phyloP scores from a whole-genome alignment of 73 alveolate species.

The Tetrahymena borealis region DNA sequence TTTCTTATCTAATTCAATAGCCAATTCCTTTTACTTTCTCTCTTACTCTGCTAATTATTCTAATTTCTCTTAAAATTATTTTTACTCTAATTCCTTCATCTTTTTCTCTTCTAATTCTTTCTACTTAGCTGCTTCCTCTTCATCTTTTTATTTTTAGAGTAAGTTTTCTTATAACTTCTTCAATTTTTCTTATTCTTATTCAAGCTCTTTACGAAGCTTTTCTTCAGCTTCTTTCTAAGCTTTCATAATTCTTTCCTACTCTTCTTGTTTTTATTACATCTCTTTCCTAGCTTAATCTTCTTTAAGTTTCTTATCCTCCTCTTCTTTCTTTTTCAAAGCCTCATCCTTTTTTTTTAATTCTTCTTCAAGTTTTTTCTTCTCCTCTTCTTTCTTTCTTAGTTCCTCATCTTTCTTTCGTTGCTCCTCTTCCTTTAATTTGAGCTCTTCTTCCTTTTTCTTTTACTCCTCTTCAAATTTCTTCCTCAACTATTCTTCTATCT shows the following conservation, averaged over 20 bases:
- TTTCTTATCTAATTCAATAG: not conserved
- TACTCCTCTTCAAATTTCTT: slow-evolving; percentile 1
- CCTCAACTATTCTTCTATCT: not conserved
- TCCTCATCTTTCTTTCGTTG: slow-evolving; percentile 27
- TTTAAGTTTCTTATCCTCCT: slow-evolving; percentile 9
- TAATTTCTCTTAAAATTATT: not conserved
- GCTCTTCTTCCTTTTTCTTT: slow-evolving; percentile 13
- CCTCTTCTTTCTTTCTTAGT: slow-evolving; percentile 14
- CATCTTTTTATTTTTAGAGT: not conserved
- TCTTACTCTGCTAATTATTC: not conserved
- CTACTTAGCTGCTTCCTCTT: not conserved
- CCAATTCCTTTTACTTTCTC: not conserved
- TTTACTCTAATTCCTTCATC: not conserved
- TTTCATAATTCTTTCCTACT: not conserved
- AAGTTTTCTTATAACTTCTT: not conserved
- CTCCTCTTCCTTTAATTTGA: slow-evolving; percentile 19
- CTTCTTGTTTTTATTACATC: slow-evolving; percentile 9
- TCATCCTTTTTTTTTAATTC: slow-evolving; percentile 16
- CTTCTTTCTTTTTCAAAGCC: slow-evolving; percentile 9
- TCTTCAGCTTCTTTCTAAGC: not conserved
- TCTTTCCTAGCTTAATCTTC: not conserved
- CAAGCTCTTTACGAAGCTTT: not conserved
- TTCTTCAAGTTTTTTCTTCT: slow-evolving; percentile 16
- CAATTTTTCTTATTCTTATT: not conserved
- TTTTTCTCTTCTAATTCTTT: not conserved